These are phyloP conservation scores for Kregervanrija fluxuum DNA, from an alignment of 805 yeast genomes.

Conservation along the genomic window DNA sequence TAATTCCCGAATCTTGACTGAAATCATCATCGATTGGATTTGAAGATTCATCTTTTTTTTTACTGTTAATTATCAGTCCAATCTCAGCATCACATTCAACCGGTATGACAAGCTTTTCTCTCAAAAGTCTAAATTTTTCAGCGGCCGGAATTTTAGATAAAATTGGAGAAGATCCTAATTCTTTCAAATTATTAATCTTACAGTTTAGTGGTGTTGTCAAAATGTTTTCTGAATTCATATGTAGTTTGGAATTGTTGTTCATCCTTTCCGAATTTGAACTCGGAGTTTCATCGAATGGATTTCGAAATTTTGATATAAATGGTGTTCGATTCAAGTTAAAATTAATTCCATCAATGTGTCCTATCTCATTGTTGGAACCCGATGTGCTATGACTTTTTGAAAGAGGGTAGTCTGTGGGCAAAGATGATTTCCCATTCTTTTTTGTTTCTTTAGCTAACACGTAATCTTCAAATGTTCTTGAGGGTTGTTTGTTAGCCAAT, in stretches of 20 bases:
- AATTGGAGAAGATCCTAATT: not conserved
- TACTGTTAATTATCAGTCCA: conserved; percentile 18
- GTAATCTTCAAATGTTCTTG: conserved; percentile 7
- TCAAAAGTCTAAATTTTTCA: conserved; percentile 18
- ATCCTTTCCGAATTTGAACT: conserved; percentile 4
- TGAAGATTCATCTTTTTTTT: conserved; percentile 10
- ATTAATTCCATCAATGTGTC: conserved; percentile 8
- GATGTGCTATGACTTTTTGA: no score
- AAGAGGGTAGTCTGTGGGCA: no score
- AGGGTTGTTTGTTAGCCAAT: conserved; percentile 2
- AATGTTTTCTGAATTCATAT: not conserved
- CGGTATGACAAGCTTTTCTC: conserved; percentile 15
- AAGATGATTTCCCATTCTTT: no score
- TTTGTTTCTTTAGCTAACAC: no score
- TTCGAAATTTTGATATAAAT: conserved; percentile 22
- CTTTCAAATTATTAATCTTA: not conserved
- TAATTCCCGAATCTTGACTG: conserved; percentile 17
- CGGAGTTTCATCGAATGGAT: conserved; percentile 33
- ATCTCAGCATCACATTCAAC: conserved; percentile 21
- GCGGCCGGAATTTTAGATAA: conserved; percentile 9
- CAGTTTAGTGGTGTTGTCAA: conserved; percentile 4
- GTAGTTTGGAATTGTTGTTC: not conserved
- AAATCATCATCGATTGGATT: conserved; percentile 12
- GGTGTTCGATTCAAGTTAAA: conserved; percentile 15
- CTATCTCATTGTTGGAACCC: not conserved